phyloP scores from a whole-genome alignment of 2,329 filamentous ascomycete genomes.

The Plectosphaerella plurivora region DNA sequence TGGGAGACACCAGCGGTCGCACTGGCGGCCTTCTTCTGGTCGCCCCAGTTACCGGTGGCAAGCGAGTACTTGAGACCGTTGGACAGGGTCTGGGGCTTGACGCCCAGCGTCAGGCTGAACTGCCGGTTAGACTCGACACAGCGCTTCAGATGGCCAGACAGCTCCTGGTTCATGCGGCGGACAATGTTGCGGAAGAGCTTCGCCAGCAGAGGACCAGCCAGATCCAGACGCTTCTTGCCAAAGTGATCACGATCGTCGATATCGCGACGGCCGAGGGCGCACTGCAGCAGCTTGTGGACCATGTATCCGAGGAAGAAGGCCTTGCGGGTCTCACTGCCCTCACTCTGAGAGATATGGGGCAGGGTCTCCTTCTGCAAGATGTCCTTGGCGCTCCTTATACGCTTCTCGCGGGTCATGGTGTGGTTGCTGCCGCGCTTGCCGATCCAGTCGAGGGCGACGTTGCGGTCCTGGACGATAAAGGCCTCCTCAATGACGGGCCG shows the following conservation, averaged over 20 bases:
- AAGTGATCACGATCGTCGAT: constrained; percentile 98
- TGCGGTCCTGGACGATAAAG: constrained; percentile 91
- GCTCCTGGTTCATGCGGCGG: constrained; percentile 83
- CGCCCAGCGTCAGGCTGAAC: constrained; percentile 85
- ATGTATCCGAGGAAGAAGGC: constrained; percentile 99
- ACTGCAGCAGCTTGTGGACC: constrained; percentile 93
- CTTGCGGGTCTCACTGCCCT: constrained; percentile 92
- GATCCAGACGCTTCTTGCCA: constrained; percentile 94
- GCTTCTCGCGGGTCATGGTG: constrained; percentile 65
- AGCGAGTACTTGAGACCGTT: constrained; percentile 95
- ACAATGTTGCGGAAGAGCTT: constrained; percentile 93
- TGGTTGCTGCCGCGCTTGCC: constrained; percentile 79
- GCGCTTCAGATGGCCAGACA: constrained; percentile 85
- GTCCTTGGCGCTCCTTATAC: constrained; percentile 87
- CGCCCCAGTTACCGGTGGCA: constrained; percentile 97
- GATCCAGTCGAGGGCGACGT: constrained; percentile 92
- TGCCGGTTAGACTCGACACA: constrained; percentile 86
- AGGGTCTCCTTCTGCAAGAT: constrained; percentile 96
- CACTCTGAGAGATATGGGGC: constrained; percentile 91
- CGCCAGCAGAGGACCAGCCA: constrained; percentile 91
- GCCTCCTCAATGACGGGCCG: constrained; percentile 97
- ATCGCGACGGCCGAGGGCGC: constrained; percentile 85
- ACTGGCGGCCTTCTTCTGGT: constrained; percentile 96
- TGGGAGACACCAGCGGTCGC: constrained; percentile 97
- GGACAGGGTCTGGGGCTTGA: constrained; percentile 87